These are phyloP conservation scores for Cymbopogon citratus DNA, from an alignment of 176 grass and related monocot genomes.

Conservation along the genomic window DNA sequence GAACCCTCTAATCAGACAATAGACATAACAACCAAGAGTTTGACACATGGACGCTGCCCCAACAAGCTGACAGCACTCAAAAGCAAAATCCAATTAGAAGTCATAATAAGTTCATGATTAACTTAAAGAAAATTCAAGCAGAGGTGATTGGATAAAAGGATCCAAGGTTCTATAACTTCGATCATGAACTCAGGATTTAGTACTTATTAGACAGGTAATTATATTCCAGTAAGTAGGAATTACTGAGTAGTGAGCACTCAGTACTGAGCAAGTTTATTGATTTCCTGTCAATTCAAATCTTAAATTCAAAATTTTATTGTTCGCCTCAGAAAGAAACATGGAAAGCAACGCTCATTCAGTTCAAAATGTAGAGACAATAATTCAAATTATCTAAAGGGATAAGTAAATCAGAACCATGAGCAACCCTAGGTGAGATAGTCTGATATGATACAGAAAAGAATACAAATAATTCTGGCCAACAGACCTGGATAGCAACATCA, in stretches of 20 bases:
- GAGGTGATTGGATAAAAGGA: not conserved
- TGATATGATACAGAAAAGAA: conserved; percentile 6
- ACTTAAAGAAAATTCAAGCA: not conserved
- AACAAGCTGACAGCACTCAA: not conserved
- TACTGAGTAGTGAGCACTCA: not conserved
- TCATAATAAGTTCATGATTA: not conserved
- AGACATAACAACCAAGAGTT: not conserved
- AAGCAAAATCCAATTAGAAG: not conserved
- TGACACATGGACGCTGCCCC: not conserved
- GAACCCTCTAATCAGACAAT: not conserved
- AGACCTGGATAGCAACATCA: conserved; percentile 90
- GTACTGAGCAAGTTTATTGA: not conserved
- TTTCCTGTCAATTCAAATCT: not conserved
- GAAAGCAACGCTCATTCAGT: not conserved
- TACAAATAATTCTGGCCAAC: not conserved
- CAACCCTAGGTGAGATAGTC: not conserved
- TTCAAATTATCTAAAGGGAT: not conserved
- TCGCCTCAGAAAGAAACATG: not conserved
- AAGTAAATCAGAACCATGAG: conserved; percentile 3
- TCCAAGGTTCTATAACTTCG: not conserved
- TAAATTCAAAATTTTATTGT: not conserved
- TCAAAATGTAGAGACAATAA: not conserved
- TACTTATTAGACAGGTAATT: not conserved
- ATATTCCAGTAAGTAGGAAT: not conserved
- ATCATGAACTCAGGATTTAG: conserved; percentile 7